Evolutionary conservation across 1,284 basidiomycete genomes (phyloP).

Genomic region (Ustilago trichophora): DNA sequence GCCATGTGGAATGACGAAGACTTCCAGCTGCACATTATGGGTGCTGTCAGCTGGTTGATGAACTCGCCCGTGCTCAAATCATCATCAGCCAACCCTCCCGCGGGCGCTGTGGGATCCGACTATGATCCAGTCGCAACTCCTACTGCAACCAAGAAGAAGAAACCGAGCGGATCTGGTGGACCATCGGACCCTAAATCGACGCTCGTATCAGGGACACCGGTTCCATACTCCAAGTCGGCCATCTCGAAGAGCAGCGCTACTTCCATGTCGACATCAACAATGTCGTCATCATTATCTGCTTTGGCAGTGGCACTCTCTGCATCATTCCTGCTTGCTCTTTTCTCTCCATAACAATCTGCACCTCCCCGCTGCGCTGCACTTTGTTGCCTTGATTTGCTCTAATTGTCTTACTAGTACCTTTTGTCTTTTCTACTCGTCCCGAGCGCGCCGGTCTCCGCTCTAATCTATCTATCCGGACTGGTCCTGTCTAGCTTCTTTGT

Average conservation of each 20-base stretch:
- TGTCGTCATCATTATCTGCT: background rate
- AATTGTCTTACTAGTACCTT: background rate
- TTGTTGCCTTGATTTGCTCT: background rate
- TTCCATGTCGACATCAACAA: background rate
- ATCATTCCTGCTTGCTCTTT: background rate
- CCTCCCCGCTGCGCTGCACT: background rate
- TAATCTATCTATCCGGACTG: background rate
- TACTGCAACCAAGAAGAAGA: background rate
- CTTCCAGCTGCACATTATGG: slow-evolving; percentile 51
- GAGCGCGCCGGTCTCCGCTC: slow-evolving; percentile 19
- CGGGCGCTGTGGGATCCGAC: slow-evolving; percentile 23
- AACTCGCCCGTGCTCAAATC: slow-evolving; percentile 38
- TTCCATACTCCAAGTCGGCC: slow-evolving; percentile 35
- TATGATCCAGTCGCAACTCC: slow-evolving; percentile 6
- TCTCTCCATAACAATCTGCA: background rate
- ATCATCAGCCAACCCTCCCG: slow-evolving; percentile 14
- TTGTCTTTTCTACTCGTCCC: background rate
- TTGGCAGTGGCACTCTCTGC: background rate
- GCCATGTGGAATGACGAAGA: slow-evolving; percentile 45
- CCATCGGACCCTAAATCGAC: slow-evolving; percentile 10
- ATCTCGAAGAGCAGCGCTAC: slow-evolving; percentile 9
- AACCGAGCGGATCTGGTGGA: background rate
- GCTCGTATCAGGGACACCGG: slow-evolving; percentile 24
- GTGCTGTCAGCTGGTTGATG: slow-evolving; percentile 54
- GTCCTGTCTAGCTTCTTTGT: background rate